These are phyloP conservation scores for Phytophthora sojae DNA, from an alignment of 352 stramenopile genomes.

Conservation along the genomic window DNA sequence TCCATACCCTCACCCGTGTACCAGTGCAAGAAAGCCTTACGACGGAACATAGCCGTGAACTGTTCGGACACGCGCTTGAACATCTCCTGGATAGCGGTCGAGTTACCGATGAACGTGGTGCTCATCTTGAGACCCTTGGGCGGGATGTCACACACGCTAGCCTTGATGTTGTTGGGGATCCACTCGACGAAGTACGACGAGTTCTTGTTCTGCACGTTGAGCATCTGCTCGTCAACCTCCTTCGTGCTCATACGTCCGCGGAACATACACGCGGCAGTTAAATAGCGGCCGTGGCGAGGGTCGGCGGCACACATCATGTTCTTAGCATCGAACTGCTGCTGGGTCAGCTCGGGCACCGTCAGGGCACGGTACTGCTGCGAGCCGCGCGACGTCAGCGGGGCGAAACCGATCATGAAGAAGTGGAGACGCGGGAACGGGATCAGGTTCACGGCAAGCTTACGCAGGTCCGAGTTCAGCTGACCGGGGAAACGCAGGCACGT, in stretches of 20 bases:
- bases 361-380: conserved; percentile 98
- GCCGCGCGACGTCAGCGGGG: conserved; percentile 95
- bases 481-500: conserved; percentile 99
- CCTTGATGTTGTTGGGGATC: conserved; percentile 99
- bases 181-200: conserved; percentile 99
- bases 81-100: conserved; percentile 99
- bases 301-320: conserved; percentile 99
- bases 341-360: conserved; percentile 98
- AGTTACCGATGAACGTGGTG: conserved; percentile 99
- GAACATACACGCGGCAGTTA: conserved; percentile 99
- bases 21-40: conserved; percentile 99
- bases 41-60: conserved; percentile 99
- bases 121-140: conserved; percentile 99
- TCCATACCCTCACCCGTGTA: conserved; percentile 99
- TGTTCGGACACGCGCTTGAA: conserved; percentile 99
- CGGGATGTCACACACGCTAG: conserved; percentile 99
- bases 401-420: conserved; percentile 99
- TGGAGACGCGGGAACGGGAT: conserved; percentile 99
- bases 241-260: conserved; percentile 99
- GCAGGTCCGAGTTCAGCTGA: conserved; percentile 99
- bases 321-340: conserved; percentile 99
- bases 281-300: conserved; percentile 98
- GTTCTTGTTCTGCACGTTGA: conserved; percentile 99
- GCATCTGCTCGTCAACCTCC: conserved; percentile 99
- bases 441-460: conserved; percentile 99